phyloP scores from a whole-genome alignment of 2,329 filamentous ascomycete species.

The Colletotrichum filicis region DNA sequence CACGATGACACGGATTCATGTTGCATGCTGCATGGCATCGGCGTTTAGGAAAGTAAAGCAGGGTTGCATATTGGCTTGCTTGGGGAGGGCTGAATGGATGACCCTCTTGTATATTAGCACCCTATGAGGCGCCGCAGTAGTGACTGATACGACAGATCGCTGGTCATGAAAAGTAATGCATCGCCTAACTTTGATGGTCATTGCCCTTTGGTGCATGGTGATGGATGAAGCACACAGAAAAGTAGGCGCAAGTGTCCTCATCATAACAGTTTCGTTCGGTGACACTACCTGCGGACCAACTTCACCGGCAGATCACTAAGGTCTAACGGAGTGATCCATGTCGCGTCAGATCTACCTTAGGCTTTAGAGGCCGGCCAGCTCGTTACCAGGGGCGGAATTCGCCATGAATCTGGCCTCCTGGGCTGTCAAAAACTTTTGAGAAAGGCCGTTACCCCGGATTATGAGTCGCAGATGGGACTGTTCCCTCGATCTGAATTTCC shows the following conservation, averaged over 20 bases:
- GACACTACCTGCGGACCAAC: background rate
- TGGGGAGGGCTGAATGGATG: conserved; percentile 13
- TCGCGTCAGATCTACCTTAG: background rate
- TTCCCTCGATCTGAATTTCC: background rate
- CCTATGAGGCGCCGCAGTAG: background rate
- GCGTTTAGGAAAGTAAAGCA: conserved; percentile 40
- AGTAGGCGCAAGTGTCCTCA: background rate
- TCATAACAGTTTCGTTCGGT: background rate
- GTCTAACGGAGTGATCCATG: background rate
- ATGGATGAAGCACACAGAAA: background rate
- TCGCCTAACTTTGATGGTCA: background rate
- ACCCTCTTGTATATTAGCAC: conserved; percentile 27
- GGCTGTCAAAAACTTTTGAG: background rate
- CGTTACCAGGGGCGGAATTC: too few relatives aligned
- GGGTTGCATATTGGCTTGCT: conserved; percentile 32
- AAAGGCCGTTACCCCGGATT: background rate
- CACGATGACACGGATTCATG: conserved; percentile 30
- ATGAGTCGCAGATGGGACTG: background rate
- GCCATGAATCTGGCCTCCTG: too few relatives aligned
- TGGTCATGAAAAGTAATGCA: conserved; percentile 18
- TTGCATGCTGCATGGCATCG: conserved; percentile 49
- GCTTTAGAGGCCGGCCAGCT: background rate
- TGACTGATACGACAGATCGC: background rate
- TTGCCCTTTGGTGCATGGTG: background rate
- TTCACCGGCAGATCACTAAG: background rate